phyloP scores from a whole-genome alignment of 495 filamentous ascomycete species.

The Hapsidospora chrysogenum region DNA sequence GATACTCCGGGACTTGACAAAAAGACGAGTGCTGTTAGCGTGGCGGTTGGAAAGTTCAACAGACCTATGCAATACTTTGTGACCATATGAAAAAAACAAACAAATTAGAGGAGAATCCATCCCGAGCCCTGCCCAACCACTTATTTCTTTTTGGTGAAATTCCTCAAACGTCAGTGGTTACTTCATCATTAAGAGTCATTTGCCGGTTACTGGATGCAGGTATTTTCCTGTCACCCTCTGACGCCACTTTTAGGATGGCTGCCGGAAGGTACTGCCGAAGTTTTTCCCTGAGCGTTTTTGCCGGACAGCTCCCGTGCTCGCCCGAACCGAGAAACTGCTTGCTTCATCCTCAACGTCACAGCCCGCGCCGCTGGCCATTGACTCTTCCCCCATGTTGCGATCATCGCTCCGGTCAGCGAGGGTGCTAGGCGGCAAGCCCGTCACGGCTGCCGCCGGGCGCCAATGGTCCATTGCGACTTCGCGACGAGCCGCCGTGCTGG shows the following conservation, averaged over 20 bases:
- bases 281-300: slow-evolving; percentile 24
- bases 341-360: slow-evolving; percentile 1
- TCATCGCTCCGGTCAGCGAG: slow-evolving; percentile 43
- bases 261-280: slow-evolving; percentile 9
- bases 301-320: slow-evolving; percentile 8
- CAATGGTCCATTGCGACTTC: slow-evolving; percentile 28
- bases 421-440: slow-evolving; percentile 32
- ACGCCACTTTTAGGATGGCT: not conserved
- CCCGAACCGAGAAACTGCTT: not conserved
- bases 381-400: slow-evolving; percentile 48
- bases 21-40: too few relatives aligned
- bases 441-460: slow-evolving; percentile 24
- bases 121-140: too few relatives aligned
- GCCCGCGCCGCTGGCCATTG: slow-evolving; percentile 20
- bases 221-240: not conserved
- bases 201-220: too few relatives aligned
- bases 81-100: too few relatives aligned
- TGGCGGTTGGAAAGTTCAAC: too few relatives aligned
- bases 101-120: too few relatives aligned
- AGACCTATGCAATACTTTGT: too few relatives aligned
- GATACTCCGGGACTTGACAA: too few relatives aligned
- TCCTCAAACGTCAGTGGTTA: too few relatives aligned
- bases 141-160: too few relatives aligned
- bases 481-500: slow-evolving; percentile 11
- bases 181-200: too few relatives aligned